phyloP scores from a whole-genome alignment of 176 grass and related monocot genomes.

The Musa acuminata region DNA sequence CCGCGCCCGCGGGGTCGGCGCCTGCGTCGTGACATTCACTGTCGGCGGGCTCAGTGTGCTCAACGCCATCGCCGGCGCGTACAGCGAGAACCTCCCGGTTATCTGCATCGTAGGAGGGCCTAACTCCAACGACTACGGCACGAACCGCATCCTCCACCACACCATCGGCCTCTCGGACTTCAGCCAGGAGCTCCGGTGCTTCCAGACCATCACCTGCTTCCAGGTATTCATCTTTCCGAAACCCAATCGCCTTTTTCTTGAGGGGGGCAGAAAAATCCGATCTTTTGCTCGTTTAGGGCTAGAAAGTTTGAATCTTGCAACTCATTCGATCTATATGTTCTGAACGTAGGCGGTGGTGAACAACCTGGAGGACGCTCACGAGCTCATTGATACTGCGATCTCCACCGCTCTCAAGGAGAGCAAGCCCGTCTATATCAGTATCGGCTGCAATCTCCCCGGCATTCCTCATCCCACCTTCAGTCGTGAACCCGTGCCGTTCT shows the following conservation, averaged over 20 bases:
- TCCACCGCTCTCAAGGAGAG: not conserved
- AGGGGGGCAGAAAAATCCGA: no score
- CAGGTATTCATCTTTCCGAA: slow-evolving; percentile 25
- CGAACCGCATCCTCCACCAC: slow-evolving; percentile 62
- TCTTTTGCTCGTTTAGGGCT: not conserved
- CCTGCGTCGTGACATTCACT: slow-evolving; percentile 59
- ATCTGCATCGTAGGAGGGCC: slow-evolving; percentile 63
- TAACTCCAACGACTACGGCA: slow-evolving; percentile 81
- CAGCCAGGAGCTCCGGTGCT: slow-evolving; percentile 73
- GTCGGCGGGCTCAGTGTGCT: slow-evolving; percentile 68
- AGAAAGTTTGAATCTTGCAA: not conserved
- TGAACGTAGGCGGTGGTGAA: not conserved
- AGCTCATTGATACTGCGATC: not conserved
- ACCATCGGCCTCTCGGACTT: slow-evolving; percentile 72
- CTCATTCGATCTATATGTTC: not conserved
- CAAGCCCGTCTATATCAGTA: not conserved
- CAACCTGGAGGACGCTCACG: not conserved
- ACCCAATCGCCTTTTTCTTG: no score
- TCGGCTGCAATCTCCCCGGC: not conserved
- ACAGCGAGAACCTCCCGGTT: slow-evolving; percentile 59
- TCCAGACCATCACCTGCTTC: slow-evolving; percentile 63
- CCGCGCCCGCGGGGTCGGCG: slow-evolving; percentile 36
- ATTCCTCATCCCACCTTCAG: slow-evolving; percentile 1
- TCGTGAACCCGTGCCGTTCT: not conserved
- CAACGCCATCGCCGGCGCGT: slow-evolving; percentile 62